Conservation (phyloP, 2,329 filamentous ascomycete genomes). For the Hypoxylon sp. region DNA sequence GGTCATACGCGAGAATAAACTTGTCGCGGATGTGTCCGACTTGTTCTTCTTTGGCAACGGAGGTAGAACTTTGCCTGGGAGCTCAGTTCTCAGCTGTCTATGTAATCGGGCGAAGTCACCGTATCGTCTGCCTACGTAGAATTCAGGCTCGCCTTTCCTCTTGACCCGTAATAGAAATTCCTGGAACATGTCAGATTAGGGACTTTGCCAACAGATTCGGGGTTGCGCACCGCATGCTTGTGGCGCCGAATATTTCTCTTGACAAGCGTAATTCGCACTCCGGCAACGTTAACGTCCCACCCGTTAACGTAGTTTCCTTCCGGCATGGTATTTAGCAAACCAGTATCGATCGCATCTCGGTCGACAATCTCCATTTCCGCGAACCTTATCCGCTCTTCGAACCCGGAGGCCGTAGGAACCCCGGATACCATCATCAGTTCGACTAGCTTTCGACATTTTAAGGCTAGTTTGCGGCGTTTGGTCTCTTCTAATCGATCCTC, state of each 20-base stretch:
- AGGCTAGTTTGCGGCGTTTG: slow-evolving; percentile 90
- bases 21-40: slow-evolving; percentile 75
- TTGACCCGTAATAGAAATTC: slow-evolving; percentile 93
- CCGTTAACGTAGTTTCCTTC: slow-evolving; percentile 94
- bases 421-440: slow-evolving; percentile 99
- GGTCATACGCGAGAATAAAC: slow-evolving; percentile 64
- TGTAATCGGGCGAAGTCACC: slow-evolving; percentile 87
- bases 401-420: slow-evolving; percentile 93
- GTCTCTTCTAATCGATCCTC: slow-evolving; percentile 97
- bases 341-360: slow-evolving; percentile 89
- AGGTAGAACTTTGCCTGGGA: slow-evolving; percentile 91
- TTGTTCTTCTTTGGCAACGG: slow-evolving; percentile 94
- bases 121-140: slow-evolving; percentile 87
- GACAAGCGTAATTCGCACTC: slow-evolving; percentile 82
- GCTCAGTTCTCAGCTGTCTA: slow-evolving; percentile 82
- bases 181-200: slow-evolving; percentile 57
- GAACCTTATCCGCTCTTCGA: slow-evolving; percentile 96
- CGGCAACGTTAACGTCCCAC: slow-evolving; percentile 97
- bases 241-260: slow-evolving; percentile 92
- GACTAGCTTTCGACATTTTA: slow-evolving; percentile 94
- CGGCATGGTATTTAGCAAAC: slow-evolving; percentile 86
- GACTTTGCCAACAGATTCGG: neutral
- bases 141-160: slow-evolving; percentile 78
- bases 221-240: slow-evolving; percentile 81
- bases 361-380: slow-evolving; percentile 98